Evolutionary conservation across 331 rosid species (phyloP), one percentile per base, ranked within the genome.

Genomic region (Pyrus hybrid): DNA sequence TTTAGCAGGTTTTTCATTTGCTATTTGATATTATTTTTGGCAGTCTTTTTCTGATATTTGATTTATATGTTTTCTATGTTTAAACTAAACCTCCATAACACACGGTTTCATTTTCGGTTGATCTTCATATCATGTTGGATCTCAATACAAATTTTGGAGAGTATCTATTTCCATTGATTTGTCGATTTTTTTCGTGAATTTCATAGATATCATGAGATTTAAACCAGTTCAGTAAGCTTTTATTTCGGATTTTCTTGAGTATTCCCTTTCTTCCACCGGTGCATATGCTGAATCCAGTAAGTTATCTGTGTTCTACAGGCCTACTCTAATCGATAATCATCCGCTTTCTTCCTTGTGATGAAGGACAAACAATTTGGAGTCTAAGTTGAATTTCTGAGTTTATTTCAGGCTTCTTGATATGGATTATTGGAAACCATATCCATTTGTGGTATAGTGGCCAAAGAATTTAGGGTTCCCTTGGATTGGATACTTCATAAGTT

Each of bases 11-110:
- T 43, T 43, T 73, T 4, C 10, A 11, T 11, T 62, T 28, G 51
- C 70, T 6, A 63, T 74, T 62, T 28, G 62, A 63, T 20, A 62
- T 74, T 63, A 61, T 45, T 74, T 60, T 74, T 63, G 63, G 32
- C 77, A 73, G 30, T 49, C 70, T 26, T 63, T 2, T 28, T 14
- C 70, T 0, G 13, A 28, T 12, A 45, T 45, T 62, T 63, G 70
- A 45, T 66, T 16, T 33, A 5, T 30, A 17, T 64, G 47, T 18
- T 33, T 6, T 11, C 45, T 74, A 47, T 74, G 70, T 63, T 12
- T 11, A 63, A 28, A 33, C 17, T 11, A 63, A 28, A 33, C 17
- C 45, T 18, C 60, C 26, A 11, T 63, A 66, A 13, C 45, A 20
- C 17, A 60, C 37, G 41, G 30, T 18, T 25, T 43, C 21, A 73